Conservation (phyloP, 768 basidiomycete genomes). For the Pulveroboletus frians region DNA sequence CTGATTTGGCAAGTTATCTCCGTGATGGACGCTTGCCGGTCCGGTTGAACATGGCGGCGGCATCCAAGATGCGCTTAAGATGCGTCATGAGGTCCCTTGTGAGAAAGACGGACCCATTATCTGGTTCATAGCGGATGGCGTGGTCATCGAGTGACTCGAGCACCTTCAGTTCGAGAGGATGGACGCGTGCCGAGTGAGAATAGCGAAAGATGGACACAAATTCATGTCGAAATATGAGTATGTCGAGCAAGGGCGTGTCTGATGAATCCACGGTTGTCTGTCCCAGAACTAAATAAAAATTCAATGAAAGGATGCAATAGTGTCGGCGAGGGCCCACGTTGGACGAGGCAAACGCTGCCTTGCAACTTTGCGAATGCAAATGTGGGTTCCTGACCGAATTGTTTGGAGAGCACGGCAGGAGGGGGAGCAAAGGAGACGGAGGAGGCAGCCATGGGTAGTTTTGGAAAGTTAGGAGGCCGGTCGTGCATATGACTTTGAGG, state of each 20-base stretch:
- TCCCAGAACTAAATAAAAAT: conserved; percentile 8
- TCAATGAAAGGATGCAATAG: not conserved
- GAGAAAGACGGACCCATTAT: conserved; percentile 55
- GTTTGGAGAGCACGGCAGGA: conserved; percentile 12
- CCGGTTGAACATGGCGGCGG: conserved; percentile 15
- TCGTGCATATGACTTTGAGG: no score
- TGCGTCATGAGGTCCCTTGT: conserved; percentile 39
- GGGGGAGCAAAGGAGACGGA: conserved; percentile 23
- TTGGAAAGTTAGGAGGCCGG: no score
- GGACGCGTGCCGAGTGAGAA: conserved; percentile 41
- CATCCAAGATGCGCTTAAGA: conserved; percentile 27
- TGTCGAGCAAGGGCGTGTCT: conserved; percentile 12
- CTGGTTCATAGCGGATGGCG: conserved; percentile 50
- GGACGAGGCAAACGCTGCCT: conserved; percentile 26
- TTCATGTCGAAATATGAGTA: conserved; percentile 41
- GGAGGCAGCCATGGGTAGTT: conserved; percentile 4
- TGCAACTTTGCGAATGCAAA: conserved; percentile 36
- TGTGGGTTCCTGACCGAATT: conserved; percentile 15
- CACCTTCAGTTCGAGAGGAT: conserved; percentile 38
- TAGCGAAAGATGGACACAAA: conserved; percentile 63
- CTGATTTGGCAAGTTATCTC: conserved; percentile 3
- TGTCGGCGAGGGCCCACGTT: conserved; percentile 12
- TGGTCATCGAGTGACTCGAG: conserved; percentile 47
- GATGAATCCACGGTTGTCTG: conserved; percentile 15
- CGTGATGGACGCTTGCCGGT: conserved; percentile 4